These are phyloP conservation scores for Rhizopogon roseolus DNA, from an alignment of 768 basidiomycete species.

Conservation along the genomic window DNA sequence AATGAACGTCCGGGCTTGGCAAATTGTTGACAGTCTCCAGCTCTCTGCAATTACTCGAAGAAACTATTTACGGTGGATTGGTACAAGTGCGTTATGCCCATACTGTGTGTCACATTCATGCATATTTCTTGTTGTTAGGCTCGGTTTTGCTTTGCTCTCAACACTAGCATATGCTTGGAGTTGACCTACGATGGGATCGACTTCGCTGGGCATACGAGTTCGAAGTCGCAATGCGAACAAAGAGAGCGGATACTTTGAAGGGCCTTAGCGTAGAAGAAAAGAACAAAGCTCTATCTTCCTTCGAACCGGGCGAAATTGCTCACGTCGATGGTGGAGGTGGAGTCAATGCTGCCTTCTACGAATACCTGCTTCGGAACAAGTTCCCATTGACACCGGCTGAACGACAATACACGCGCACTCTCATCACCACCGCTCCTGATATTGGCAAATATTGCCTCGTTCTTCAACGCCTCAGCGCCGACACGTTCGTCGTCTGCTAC, in stretches of 20 bases:
- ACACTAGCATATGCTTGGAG: conserved; percentile 5
- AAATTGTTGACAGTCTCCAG: too few species aligned
- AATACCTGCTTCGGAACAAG: conserved; percentile 1
- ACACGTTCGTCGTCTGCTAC: conserved; percentile 31
- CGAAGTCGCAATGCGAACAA: conserved; percentile 6
- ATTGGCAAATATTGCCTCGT: conserved; percentile 26
- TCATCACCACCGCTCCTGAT: background rate
- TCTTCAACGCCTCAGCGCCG: conserved; percentile 22
- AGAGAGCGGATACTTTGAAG: background rate
- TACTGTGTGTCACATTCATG: background rate
- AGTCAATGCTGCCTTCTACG: conserved; percentile 5
- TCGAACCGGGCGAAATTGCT: conserved; percentile 9
- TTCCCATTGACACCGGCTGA: conserved; percentile 2
- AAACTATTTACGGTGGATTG: background rate
- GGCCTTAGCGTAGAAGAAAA: conserved; percentile 1
- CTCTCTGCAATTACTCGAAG: too few species aligned
- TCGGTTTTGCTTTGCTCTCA: background rate
- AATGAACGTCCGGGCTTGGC: too few species aligned
- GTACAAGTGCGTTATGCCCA: background rate
- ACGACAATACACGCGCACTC: background rate
- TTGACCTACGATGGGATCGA: conserved; percentile 6
- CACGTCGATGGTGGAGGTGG: conserved; percentile 7
- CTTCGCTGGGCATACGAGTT: conserved; percentile 8
- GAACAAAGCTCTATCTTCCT: background rate
- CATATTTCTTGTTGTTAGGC: background rate